Base-by-base conservation (phyloP, 805 yeast genomes). In the Ogataea ganodermae region DNA sequence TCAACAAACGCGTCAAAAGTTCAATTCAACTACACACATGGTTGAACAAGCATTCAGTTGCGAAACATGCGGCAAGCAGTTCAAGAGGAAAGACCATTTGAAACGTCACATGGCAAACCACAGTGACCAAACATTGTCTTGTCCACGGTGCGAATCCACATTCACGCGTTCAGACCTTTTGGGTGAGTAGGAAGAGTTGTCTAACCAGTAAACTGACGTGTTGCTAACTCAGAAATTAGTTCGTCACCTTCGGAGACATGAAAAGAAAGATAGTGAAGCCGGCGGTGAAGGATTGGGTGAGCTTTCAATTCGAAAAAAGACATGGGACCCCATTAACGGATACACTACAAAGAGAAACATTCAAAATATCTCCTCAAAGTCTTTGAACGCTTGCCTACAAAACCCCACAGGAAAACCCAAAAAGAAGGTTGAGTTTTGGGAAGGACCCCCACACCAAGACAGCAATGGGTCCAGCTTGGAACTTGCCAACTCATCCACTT, bases 11-110 rank as follows among this genome's bases (percentile, higher is more conserved):
- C n/a, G n/a, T 7, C 9, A 18, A 6, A 7, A 13, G 8, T 30
- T 24, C 16, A 14, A 16, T 8, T 33, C 43, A 36, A 32, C 6
- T 18, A 6, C 35, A 4, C 8, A 32, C 6, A 37, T 24, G 41
- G 14, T n/a, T 4, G 31, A 37, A 17, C 41, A 37, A 26, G n/a
- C 44, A 36, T 50, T 50, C 32, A 17, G 44, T 17, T 53, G 54
- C 20, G 52, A 49, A 9, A 45, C 44, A 40, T 55, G 58, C 31
- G 40, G 49, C 9, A 50, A 46, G 23, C 21, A 10, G 6, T 55
- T 55, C 50, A 55, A 52, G 31, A 42, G 58, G n/a, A 55, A 50
- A 16, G 53, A 55, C 30, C 58, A 55, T 37, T 33, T 55, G 21
- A 47, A 48, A 28, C 44, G 58, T 13, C 58, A 55, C 33, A 45